A percentile compares a stretch with the other conserved stretches of the same genome.
Conservation (phyloP, 768 basidiomycete genomes). For the Rhizopogon vesiculosus region DNA sequence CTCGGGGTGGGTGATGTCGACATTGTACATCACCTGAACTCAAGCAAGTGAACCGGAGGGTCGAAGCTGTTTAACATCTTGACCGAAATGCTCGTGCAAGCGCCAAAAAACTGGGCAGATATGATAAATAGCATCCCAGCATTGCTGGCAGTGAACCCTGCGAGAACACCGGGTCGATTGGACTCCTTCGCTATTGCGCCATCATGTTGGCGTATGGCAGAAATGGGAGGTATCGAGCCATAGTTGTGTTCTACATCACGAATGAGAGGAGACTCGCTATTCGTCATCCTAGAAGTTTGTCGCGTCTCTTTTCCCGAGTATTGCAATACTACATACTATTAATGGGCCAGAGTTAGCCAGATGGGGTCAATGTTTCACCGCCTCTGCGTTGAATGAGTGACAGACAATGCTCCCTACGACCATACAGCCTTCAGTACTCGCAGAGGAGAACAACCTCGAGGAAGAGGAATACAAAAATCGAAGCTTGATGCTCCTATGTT, state of each 20-base stretch:
- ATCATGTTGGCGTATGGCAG: background rate
- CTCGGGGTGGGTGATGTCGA: too few species aligned
- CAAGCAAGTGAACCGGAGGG: slow-evolving; percentile 51
- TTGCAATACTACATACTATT: too few species aligned
- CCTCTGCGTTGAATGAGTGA: too few species aligned
- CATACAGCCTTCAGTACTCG: too few species aligned
- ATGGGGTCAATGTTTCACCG: too few species aligned
- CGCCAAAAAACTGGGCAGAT: slow-evolving; percentile 52
- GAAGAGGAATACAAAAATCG: too few species aligned
- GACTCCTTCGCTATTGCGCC: background rate
- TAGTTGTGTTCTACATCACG: background rate
- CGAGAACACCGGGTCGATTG: background rate
- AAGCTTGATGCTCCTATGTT: too few species aligned
- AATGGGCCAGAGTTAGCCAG: too few species aligned
- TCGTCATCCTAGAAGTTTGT: background rate
- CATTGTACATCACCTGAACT: too few species aligned
- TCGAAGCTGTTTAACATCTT: slow-evolving; percentile 57
- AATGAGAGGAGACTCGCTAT: background rate
- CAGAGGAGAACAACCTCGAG: too few species aligned
- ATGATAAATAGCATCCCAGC: slow-evolving; percentile 59
- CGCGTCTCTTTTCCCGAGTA: too few species aligned
- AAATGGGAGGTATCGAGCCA: background rate
- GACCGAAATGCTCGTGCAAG: slow-evolving; percentile 57
- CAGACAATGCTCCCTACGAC: too few species aligned
- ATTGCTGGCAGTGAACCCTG: slow-evolving; percentile 31